phyloP scores from a whole-genome alignment of 2,329 filamentous ascomycete species.

The Aspergillus alliaceus region DNA sequence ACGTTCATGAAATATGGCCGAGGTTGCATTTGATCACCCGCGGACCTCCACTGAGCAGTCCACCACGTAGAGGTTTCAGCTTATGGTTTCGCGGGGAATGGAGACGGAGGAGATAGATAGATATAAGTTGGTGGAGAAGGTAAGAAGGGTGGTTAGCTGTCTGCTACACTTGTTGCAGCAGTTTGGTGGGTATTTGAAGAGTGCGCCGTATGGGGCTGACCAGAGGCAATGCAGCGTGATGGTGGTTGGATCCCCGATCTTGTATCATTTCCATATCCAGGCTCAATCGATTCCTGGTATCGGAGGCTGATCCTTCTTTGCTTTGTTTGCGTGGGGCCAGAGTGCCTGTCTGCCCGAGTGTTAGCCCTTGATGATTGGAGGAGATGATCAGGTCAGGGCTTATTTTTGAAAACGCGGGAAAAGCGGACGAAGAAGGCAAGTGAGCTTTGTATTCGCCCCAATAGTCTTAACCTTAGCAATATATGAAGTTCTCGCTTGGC shows the following conservation, averaged over 20 bases:
- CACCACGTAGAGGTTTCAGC: background rate
- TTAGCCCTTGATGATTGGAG: conserved; percentile 2
- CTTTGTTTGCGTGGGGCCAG: conserved; percentile 1
- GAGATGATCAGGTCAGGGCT: background rate
- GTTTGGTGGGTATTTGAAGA: background rate
- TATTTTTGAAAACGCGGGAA: background rate
- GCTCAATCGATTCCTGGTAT: too few relatives aligned
- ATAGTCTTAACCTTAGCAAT: background rate
- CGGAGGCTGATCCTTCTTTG: background rate
- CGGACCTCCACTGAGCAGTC: background rate
- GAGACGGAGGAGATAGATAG: background rate
- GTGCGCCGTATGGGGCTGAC: background rate
- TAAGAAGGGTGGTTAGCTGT: background rate
- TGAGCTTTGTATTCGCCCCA: background rate
- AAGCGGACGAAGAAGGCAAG: conserved; percentile 2
- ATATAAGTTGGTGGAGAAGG: background rate
- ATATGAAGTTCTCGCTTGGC: too few relatives aligned
- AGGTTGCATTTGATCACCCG: background rate
- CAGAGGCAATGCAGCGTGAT: background rate
- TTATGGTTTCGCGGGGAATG: background rate
- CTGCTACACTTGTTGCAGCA: background rate
- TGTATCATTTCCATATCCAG: too few relatives aligned
- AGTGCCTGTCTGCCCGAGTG: background rate
- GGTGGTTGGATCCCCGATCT: too few relatives aligned
- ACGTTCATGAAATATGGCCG: background rate